phyloP scores from a whole-genome alignment of 2,329 filamentous ascomycete species.

The Cadophora luteo-olivacea region DNA sequence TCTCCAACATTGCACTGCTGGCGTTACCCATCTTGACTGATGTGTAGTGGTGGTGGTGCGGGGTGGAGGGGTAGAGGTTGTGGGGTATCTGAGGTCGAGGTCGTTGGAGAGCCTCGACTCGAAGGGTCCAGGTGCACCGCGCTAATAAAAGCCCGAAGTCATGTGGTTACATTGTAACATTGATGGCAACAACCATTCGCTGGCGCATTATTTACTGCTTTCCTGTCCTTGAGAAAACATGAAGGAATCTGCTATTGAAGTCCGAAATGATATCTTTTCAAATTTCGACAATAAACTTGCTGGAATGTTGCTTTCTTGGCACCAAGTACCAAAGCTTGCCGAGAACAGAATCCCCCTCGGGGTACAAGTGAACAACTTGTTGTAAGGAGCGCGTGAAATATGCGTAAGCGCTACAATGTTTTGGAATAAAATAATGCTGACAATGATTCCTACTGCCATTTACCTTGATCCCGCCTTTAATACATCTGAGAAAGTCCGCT shows the following conservation, averaged over 20 bases:
- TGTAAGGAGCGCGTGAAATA: too few relatives aligned
- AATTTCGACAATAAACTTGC: neutral
- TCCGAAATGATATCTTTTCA: neutral
- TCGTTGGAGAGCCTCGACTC: constrained; percentile 1
- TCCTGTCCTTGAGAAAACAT: neutral
- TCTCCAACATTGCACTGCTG: constrained; percentile 82
- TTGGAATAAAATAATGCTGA: too few relatives aligned
- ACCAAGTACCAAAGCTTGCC: neutral
- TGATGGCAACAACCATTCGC: neutral
- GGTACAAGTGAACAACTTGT: too few relatives aligned
- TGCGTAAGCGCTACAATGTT: too few relatives aligned
- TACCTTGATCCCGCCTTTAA: too few relatives aligned
- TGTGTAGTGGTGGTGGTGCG: constrained; percentile 18
- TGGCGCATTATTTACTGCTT: neutral
- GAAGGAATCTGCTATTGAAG: too few relatives aligned
- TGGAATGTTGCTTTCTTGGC: constrained; percentile 7
- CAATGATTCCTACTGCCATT: too few relatives aligned
- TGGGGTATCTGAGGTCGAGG: constrained; percentile 20
- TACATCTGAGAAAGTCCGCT: too few relatives aligned
- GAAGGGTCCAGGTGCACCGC: constrained; percentile 3
- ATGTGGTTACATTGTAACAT: constrained; percentile 12
- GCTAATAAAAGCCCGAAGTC: constrained; percentile 3
- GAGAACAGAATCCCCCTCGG: too few relatives aligned
- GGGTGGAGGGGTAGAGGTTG: constrained; percentile 27
- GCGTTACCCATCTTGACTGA: constrained; percentile 67